Conservation (phyloP, 2,329 filamentous ascomycete species). For the Trichoderma atrobrunneum region DNA sequence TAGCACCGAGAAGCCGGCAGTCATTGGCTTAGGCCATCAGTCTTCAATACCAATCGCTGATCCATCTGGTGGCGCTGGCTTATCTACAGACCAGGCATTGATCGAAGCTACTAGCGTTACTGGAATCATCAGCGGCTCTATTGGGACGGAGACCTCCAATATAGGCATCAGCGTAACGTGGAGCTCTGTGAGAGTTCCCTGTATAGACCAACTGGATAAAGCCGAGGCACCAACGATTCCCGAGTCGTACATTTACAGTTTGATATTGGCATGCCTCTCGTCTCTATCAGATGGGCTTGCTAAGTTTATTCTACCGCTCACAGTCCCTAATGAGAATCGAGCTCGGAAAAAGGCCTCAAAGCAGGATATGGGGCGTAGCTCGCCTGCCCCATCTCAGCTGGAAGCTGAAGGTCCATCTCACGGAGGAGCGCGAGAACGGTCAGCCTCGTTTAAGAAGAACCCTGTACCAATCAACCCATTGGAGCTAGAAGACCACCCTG, state of each 20-base stretch:
- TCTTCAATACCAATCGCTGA: slow-evolving; percentile 74
- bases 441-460: slow-evolving; percentile 68
- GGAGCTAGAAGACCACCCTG: slow-evolving; percentile 67
- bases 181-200: slow-evolving; percentile 83
- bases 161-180: slow-evolving; percentile 85
- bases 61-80: slow-evolving; percentile 52
- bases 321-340: slow-evolving; percentile 70
- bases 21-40: slow-evolving; percentile 86
- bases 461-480: slow-evolving; percentile 84
- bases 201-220: slow-evolving; percentile 94
- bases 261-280: slow-evolving; percentile 85
- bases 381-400: slow-evolving; percentile 39
- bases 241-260: slow-evolving; percentile 89
- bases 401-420: slow-evolving; percentile 34
- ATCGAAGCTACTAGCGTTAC: slow-evolving; percentile 84
- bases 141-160: slow-evolving; percentile 63
- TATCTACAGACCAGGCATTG: slow-evolving; percentile 75
- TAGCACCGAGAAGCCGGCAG: slow-evolving; percentile 81
- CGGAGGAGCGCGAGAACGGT: slow-evolving; percentile 50
- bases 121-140: slow-evolving; percentile 76
- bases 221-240: slow-evolving; percentile 77
- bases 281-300: slow-evolving; percentile 88
- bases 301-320: slow-evolving; percentile 88
- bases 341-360: slow-evolving; percentile 49
- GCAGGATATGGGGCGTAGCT: slow-evolving; percentile 44